A percentile compares a stretch with the other conserved stretches of the same genome.
Evolutionary conservation across 139 green algal species (phyloP).

Genomic region (Chlorella sp.): DNA sequence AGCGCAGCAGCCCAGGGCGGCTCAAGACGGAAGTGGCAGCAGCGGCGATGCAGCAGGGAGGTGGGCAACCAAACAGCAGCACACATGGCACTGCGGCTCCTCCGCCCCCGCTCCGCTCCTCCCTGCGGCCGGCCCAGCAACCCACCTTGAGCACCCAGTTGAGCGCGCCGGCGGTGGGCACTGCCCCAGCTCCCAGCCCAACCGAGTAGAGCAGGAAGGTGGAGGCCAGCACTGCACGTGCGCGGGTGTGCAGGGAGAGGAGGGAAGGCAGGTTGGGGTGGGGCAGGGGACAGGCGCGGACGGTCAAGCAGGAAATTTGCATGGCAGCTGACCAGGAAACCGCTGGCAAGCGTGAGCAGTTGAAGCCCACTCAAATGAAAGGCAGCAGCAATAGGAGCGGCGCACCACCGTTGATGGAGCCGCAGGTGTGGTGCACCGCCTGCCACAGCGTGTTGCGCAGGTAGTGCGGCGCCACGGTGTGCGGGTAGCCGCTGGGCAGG

Average conservation of each 20-base stretch:
- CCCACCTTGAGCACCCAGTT: constrained; percentile 76
- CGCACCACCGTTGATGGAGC: constrained; percentile 38
- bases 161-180: constrained; percentile 73
- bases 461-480: constrained; percentile 32
- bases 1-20: no score
- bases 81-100: no score
- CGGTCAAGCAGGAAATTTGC: not conserved
- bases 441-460: constrained; percentile 49
- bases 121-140: no score
- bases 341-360: not conserved
- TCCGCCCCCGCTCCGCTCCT: no score
- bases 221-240: constrained; percentile 62
- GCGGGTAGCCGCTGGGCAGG: constrained; percentile 38
- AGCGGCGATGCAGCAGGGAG: no score
- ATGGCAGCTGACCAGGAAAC: not conserved
- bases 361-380: no score
- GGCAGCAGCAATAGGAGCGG: no score
- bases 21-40: no score
- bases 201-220: constrained; percentile 86
- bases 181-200: constrained; percentile 68
- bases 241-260: not conserved
- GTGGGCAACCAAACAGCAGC: no score
- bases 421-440: constrained; percentile 32
- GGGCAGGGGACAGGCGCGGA: not conserved
- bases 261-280: not conserved